Percentiles rank a stretch among this genome's conserved stretches.
These are phyloP conservation scores for Aureobasidium sp. DNA, from an alignment of 2,329 filamentous ascomycete genomes.

Conservation along the genomic window DNA sequence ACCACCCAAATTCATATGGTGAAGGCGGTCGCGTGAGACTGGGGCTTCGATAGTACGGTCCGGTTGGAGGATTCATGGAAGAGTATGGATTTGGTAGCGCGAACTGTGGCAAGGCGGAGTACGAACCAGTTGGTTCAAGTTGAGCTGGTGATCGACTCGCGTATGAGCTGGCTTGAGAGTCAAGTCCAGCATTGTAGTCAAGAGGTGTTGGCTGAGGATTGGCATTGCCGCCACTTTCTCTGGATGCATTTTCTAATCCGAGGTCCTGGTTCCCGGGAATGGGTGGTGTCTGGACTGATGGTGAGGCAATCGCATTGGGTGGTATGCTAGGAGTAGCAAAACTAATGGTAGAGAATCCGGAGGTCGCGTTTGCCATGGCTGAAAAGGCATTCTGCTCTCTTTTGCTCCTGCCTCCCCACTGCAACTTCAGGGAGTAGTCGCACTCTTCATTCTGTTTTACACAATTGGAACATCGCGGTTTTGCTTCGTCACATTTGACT, in stretches of 20 bases:
- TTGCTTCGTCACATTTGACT: slow-evolving; percentile 75
- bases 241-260: neutral
- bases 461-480: slow-evolving; percentile 66
- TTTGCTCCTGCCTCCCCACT: slow-evolving; percentile 68
- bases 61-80: neutral
- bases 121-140: neutral
- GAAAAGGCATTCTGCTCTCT: slow-evolving; percentile 35
- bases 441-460: slow-evolving; percentile 63
- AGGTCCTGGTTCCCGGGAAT: neutral
- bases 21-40: neutral
- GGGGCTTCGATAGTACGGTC: neutral
- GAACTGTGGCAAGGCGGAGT: slow-evolving; percentile 2
- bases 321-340: neutral
- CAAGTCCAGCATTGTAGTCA: neutral
- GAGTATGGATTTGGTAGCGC: slow-evolving; percentile 1
- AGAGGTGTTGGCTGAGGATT: neutral
- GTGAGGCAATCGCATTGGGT: neutral
- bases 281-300: neutral
- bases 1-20: slow-evolving; percentile 1
- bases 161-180: neutral
- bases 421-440: slow-evolving; percentile 74
- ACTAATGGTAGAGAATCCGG: neutral
- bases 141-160: neutral
- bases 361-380: neutral
- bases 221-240: neutral